Evolutionary conservation across 139 green algal genomes (phyloP).

Genomic region (Chlamydomonas eustigma): DNA sequence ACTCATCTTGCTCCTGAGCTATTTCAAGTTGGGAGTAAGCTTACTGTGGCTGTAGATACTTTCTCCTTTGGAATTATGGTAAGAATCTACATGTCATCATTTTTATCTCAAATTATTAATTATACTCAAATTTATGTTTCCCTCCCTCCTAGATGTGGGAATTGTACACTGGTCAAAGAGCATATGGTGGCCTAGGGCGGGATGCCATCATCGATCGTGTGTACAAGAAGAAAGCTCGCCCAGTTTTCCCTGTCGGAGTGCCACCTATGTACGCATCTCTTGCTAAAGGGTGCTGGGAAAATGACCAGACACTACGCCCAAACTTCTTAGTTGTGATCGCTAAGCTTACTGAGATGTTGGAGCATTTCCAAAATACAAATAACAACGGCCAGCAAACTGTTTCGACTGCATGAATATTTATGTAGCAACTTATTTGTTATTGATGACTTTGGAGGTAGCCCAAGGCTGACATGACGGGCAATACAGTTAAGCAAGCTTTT

Average conservation of each 20-base stretch:
- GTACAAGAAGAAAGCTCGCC: constrained; percentile 55
- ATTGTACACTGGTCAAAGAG: constrained; percentile 58
- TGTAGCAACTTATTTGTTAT: too few relatives aligned
- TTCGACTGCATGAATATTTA: background rate
- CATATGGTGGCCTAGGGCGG: constrained; percentile 46
- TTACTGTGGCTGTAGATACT: constrained; percentile 56
- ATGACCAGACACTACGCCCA: constrained; percentile 32
- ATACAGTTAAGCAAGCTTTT: too few relatives aligned
- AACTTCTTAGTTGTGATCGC: constrained; percentile 32
- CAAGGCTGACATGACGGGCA: too few relatives aligned
- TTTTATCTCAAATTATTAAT: too few relatives aligned
- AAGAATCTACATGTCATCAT: too few relatives aligned
- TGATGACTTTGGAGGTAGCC: too few relatives aligned
- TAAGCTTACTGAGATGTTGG: constrained; percentile 43
- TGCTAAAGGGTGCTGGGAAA: constrained; percentile 51
- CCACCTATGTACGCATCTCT: constrained; percentile 47
- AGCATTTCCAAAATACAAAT: constrained; percentile 39
- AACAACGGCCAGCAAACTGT: constrained; percentile 16
- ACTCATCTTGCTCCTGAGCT: constrained; percentile 61
- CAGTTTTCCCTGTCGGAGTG: constrained; percentile 49
- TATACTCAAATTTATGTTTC: background rate
- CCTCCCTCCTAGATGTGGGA: constrained; percentile 38
- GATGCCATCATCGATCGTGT: constrained; percentile 59
- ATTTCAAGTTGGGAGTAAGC: constrained; percentile 58
- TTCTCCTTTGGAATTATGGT: constrained; percentile 51